phyloP scores from a whole-genome alignment of 148 eudicot species.

The Rhododendron molle region DNA sequence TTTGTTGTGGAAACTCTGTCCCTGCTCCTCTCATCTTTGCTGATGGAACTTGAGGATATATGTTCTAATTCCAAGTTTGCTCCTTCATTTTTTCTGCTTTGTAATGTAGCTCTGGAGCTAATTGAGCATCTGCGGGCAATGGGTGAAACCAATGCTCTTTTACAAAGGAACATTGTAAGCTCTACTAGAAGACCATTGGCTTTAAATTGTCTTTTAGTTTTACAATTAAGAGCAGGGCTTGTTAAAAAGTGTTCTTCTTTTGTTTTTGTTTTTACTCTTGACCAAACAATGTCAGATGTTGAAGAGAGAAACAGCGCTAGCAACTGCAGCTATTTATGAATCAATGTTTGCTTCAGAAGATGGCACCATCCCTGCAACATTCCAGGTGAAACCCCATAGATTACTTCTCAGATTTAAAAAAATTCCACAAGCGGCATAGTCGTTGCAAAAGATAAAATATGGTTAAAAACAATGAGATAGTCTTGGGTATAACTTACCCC shows the following conservation, averaged over 20 bases:
- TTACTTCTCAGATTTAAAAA: background rate
- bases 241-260: conserved; percentile 5
- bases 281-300: conserved; percentile 36
- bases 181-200: background rate
- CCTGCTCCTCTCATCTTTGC: background rate
- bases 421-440: background rate
- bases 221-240: background rate
- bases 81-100: background rate
- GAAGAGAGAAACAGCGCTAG: conserved; percentile 89
- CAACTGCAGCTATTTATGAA: conserved; percentile 91
- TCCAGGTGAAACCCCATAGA: conserved; percentile 55
- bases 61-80: background rate
- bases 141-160: conserved; percentile 95
- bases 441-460: background rate
- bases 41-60: background rate
- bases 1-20: background rate
- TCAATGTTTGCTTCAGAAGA: conserved; percentile 98
- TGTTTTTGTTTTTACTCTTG: background rate
- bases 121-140: conserved; percentile 92
- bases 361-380: conserved; percentile 91
- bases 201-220: background rate
- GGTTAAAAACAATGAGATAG: background rate
- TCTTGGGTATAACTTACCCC: background rate
- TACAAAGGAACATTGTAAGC: conserved; percentile 73
- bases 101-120: conserved; percentile 76